phyloP scores from a whole-genome alignment of 139 green algal species.

The Ostreobium quekettii region DNA sequence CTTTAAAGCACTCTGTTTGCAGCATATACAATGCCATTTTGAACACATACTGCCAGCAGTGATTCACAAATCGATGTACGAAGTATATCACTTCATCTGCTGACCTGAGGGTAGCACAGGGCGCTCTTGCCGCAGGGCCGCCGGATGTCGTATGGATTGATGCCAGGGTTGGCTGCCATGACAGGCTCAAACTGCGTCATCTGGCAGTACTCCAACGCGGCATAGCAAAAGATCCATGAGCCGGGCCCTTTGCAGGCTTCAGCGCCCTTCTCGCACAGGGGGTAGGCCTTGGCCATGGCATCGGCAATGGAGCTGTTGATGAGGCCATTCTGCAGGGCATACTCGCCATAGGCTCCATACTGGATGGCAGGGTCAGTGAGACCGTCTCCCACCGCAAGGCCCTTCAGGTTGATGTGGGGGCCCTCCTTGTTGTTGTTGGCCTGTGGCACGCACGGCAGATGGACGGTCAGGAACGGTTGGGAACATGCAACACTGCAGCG shows the following conservation, averaged over 20 bases:
- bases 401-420: conserved; percentile 45
- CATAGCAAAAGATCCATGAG: not conserved
- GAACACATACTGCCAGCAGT: too few relatives aligned
- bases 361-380: conserved; percentile 85
- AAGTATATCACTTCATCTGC: too few relatives aligned
- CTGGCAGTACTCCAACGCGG: not conserved
- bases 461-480: too few relatives aligned
- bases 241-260: not conserved
- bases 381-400: conserved; percentile 86
- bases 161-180: conserved; percentile 30
- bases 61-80: too few relatives aligned
- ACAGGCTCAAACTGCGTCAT: too few relatives aligned
- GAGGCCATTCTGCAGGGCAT: conserved; percentile 16
- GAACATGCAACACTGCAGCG: too few relatives aligned
- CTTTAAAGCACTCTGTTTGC: too few relatives aligned
- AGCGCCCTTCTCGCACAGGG: not conserved
- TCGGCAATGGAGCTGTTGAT: conserved; percentile 6
- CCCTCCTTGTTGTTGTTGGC: conserved; percentile 24
- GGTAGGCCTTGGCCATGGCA: not conserved
- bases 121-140: too few relatives aligned
- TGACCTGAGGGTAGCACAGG: too few relatives aligned
- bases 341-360: conserved; percentile 57
- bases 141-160: conserved; percentile 87
- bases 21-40: too few relatives aligned
- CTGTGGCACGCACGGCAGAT: too few relatives aligned